A percentile compares a stretch with the other conserved stretches of the same genome.
Evolutionary conservation across 192 early-diverging fungal species (phyloP).

Genomic region (Coemansia sp.): DNA sequence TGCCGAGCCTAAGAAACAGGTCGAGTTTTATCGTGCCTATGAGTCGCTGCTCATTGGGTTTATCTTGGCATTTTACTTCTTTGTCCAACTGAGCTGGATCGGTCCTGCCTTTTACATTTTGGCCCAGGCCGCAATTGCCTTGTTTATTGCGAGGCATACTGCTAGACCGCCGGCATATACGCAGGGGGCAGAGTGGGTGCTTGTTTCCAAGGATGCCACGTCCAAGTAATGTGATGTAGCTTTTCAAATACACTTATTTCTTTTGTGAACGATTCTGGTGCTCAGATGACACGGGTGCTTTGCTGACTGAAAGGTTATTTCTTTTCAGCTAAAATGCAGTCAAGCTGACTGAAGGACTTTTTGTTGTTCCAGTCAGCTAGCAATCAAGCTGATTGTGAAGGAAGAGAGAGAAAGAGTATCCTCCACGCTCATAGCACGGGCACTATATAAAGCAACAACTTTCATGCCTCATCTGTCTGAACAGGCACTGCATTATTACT

Average conservation of each 20-base stretch:
- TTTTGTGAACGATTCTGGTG: neutral
- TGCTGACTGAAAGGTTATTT: neutral
- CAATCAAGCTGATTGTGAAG: neutral
- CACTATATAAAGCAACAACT: neutral
- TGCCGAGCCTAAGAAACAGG: constrained; percentile 44
- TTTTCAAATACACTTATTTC: neutral
- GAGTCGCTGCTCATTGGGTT: constrained; percentile 46
- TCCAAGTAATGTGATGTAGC: neutral
- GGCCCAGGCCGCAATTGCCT: constrained; percentile 45
- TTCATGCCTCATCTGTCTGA: neutral
- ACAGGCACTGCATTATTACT: neutral
- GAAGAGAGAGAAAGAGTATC: neutral
- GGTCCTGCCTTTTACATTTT: constrained; percentile 48
- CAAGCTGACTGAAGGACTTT: neutral
- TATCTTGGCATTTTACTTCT: constrained; percentile 45
- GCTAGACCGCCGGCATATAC: constrained; percentile 32
- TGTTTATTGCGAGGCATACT: constrained; percentile 36
- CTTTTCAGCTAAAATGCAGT: neutral
- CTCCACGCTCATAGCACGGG: neutral
- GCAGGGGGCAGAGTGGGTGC: constrained; percentile 28
- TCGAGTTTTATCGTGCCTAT: constrained; percentile 31
- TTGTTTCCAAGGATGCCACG: neutral
- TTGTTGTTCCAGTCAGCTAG: neutral
- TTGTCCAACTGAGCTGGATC: constrained; percentile 50
- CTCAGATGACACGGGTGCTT: neutral